Base-by-base conservation (phyloP, 345 rosid species). In the Populus pruinosa region DNA sequence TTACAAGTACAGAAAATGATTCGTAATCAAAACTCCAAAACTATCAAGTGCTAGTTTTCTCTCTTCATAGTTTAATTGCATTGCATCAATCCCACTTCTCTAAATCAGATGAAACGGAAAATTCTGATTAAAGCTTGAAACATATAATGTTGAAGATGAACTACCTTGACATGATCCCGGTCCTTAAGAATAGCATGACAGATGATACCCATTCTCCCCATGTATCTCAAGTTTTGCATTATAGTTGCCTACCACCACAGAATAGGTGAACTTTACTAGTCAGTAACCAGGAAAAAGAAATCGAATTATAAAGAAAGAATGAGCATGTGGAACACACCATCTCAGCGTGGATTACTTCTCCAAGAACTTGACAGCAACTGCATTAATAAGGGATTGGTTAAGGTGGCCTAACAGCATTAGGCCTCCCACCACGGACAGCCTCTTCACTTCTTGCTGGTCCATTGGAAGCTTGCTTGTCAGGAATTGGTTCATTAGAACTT, bases 201-300 rank as follows among this genome's bases (percentile, higher is more conserved):
- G 75, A 91, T 83, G 69, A 85, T 63, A 33, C 92, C 93, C 31
- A 85, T 67, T 75, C 89, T 78, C n/a, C 44, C 96, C 93, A 78
- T 87, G 91, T 44, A 91, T 85, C 79, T 91, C 90, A 3, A 91
- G 88, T 78, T 80, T 91, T n/a, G 86, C 72, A 0, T 82, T 74
- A 29, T 43, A 67, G 5, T 39, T 63, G 12, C 88, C 94, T 88
- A 41, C 25, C 39, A 63, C 25, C 16, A 9, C 66, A 53, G 7
- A 27, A 21, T 38, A 17, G 27, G 2, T 33, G 6, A 5, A 25
- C 8, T 18, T 10, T 5, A 23, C 49, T 25, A 49, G 12, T 11
- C 59, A 70, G 3, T 25, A 49, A 33, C 4, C 47, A 0, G 2
- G 35, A 50, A 6, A 70, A 13, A 53, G 39, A 39, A n/a, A 33